phyloP scores from a whole-genome alignment of 1,139 yeast genomes.

The Magnusiomyces suaveolens region DNA sequence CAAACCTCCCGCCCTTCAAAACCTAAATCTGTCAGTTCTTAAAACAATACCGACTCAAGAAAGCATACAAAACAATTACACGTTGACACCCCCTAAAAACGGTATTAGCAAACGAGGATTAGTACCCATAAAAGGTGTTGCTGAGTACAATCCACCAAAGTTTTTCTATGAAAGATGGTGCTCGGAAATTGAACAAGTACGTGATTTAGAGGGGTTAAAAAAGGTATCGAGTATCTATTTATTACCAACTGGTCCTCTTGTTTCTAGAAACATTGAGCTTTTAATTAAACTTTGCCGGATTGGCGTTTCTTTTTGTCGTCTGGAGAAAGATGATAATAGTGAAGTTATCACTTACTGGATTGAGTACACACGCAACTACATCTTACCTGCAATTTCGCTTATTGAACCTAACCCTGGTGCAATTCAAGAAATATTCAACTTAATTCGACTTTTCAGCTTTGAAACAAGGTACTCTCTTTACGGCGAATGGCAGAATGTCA shows the following conservation, averaged over 20 bases:
- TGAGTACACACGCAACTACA: slow-evolving; percentile 51
- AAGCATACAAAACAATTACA: slow-evolving; percentile 13
- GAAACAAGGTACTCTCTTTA: slow-evolving; percentile 70
- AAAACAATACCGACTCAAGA: slow-evolving; percentile 17
- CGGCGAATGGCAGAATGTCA: slow-evolving; percentile 64
- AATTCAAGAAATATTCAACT: slow-evolving; percentile 48
- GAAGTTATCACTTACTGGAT: slow-evolving; percentile 41
- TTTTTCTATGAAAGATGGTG: slow-evolving; percentile 52
- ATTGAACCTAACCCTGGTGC: slow-evolving; percentile 53
- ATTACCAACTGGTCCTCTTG: slow-evolving; percentile 46
- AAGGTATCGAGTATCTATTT: slow-evolving; percentile 42
- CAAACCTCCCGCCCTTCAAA: slow-evolving; percentile 2
- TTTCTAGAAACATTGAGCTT: slow-evolving; percentile 44
- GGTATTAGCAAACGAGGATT: slow-evolving; percentile 8
- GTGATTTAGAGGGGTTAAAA: slow-evolving; percentile 40
- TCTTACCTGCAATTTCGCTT: slow-evolving; percentile 60
- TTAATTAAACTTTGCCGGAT: slow-evolving; percentile 56
- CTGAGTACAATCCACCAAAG: slow-evolving; percentile 18
- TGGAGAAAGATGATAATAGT: slow-evolving; percentile 15
- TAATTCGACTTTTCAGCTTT: slow-evolving; percentile 47
- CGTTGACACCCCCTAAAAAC: slow-evolving; percentile 12
- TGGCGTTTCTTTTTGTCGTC: slow-evolving; percentile 33
- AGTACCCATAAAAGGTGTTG: slow-evolving; percentile 12
- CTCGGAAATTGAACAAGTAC: slow-evolving; percentile 34
- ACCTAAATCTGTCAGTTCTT: slow-evolving; percentile 3